Percentiles rank a stretch among this genome's conserved stretches.
Conservation (phyloP, 2,329 filamentous ascomycete species). For the Arthrobotrys conoides region DNA sequence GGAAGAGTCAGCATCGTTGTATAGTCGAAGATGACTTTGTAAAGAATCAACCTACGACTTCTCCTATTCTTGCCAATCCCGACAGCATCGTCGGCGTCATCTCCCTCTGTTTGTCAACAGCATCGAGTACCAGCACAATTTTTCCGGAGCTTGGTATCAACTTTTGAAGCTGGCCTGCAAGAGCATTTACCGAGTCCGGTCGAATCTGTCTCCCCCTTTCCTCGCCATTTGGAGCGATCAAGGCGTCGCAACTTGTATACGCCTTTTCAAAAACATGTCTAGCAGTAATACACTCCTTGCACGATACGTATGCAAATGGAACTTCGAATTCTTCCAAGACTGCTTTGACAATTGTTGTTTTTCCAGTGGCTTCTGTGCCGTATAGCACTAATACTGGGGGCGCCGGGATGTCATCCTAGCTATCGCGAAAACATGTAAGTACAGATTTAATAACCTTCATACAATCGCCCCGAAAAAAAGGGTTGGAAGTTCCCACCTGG, state of each 20-base stretch:
- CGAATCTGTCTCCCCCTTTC: constrained; percentile 70
- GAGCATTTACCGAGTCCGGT: constrained; percentile 73
- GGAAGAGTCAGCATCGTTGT: neutral
- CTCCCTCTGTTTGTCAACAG: constrained; percentile 86
- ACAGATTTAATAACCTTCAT: neutral
- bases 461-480: neutral
- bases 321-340: constrained; percentile 73
- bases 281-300: constrained; percentile 81
- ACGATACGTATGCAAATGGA: constrained; percentile 76
- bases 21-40: too few species aligned
- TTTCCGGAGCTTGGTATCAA: constrained; percentile 71
- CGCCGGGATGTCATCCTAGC: constrained; percentile 76
- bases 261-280: constrained; percentile 83
- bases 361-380: constrained; percentile 88
- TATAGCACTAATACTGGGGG: constrained; percentile 83
- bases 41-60: constrained; percentile 74
- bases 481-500: constrained; percentile 61
- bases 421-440: constrained; percentile 4
- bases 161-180: constrained; percentile 79
- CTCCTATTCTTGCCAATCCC: constrained; percentile 83
- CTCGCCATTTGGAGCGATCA: constrained; percentile 70
- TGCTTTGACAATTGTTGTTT: constrained; percentile 78
- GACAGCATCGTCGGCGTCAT: constrained; percentile 82
- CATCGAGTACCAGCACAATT: constrained; percentile 80
- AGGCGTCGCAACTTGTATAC: constrained; percentile 31